phyloP scores from a whole-genome alignment of 805 yeast species.

The Pichia phayaonensis region DNA sequence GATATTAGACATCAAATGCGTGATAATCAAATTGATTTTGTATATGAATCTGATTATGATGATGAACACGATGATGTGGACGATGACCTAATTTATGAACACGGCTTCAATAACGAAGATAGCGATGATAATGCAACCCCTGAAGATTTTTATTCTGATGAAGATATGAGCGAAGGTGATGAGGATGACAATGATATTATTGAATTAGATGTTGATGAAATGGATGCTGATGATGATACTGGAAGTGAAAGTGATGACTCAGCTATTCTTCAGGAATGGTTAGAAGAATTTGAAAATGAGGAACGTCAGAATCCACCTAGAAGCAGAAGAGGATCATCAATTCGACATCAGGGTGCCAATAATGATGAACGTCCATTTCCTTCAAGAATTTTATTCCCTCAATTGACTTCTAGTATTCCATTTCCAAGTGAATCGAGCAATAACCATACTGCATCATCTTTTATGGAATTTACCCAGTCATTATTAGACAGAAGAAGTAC shows the following conservation, averaged over 20 bases:
- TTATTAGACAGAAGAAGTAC: conserved; percentile 6
- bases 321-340: conserved; percentile 5
- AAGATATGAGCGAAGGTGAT: conserved; percentile 14
- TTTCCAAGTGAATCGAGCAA: conserved; percentile 1
- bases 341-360: background rate
- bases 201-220: background rate
- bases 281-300: conserved; percentile 23
- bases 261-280: conserved; percentile 27
- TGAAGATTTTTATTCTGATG: conserved; percentile 14
- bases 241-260: conserved; percentile 24
- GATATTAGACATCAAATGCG: conserved; percentile 15
- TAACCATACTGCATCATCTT: background rate
- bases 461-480: conserved; percentile 8
- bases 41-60: conserved; percentile 13
- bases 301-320: conserved; percentile 16
- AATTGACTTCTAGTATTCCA: conserved; percentile 1
- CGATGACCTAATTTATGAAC: conserved; percentile 22
- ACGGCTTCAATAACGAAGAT: conserved; percentile 10
- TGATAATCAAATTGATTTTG: conserved; percentile 5
- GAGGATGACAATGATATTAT: conserved; percentile 1
- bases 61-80: conserved; percentile 17
- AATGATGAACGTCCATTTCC: background rate
- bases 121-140: conserved; percentile 13
- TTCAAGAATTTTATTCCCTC: background rate
- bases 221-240: conserved; percentile 7